phyloP scores from a whole-genome alignment of 768 basidiomycete genomes.

The Kwoniella botswanensis region DNA sequence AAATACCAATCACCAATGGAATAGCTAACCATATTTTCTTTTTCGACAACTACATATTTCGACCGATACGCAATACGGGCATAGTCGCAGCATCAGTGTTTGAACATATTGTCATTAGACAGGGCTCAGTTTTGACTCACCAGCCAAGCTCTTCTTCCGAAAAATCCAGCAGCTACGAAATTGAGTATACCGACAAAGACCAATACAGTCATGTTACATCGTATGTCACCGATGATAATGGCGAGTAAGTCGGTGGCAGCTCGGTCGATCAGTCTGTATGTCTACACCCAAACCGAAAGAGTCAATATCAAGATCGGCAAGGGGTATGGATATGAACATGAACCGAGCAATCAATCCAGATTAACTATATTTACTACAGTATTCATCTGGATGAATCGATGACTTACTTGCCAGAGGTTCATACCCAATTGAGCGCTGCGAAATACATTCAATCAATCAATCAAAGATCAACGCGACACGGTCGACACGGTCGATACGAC shows the following conservation, averaged over 20 bases:
- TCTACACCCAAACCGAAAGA: not conserved
- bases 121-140: constrained; percentile 10
- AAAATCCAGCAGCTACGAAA: constrained; percentile 22
- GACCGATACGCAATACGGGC: not conserved
- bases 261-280: constrained; percentile 24
- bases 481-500: too few relatives aligned
- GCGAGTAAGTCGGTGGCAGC: constrained; percentile 14
- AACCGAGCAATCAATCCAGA: too few relatives aligned
- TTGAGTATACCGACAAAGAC: constrained; percentile 22
- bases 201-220: constrained; percentile 21
- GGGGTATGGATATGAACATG: too few relatives aligned
- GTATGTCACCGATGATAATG: constrained; percentile 15
- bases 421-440: constrained; percentile 19
- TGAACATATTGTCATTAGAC: too few relatives aligned
- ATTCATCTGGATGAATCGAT: not conserved
- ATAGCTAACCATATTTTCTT: constrained; percentile 19
- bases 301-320: not conserved
- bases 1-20: constrained; percentile 21
- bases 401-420: constrained; percentile 28
- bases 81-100: not conserved
- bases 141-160: constrained; percentile 26
- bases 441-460: not conserved
- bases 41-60: constrained; percentile 5
- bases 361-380: too few relatives aligned
- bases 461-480: not conserved